Conservation (phyloP, 208 protist species). For the Naegleria fowleri region DNA sequence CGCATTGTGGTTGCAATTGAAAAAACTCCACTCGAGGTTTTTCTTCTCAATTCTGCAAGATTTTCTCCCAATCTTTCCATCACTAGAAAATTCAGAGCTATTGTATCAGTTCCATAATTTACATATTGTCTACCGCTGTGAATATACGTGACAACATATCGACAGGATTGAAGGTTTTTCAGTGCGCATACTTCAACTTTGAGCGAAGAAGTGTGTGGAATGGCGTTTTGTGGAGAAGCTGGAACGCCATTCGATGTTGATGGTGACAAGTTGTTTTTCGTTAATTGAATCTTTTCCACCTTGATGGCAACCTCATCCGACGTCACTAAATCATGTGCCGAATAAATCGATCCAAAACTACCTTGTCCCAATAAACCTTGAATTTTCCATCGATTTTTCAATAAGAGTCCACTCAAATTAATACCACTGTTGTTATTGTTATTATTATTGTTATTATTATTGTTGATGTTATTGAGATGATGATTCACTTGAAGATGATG, state of each 20-base stretch:
- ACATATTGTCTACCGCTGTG: slow-evolving; percentile 69
- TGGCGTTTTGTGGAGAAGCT: neutral
- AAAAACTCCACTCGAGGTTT: slow-evolving; percentile 67
- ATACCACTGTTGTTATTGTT: neutral
- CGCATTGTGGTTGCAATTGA: slow-evolving; percentile 78
- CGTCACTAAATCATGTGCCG: slow-evolving; percentile 45
- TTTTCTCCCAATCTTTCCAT: slow-evolving; percentile 94
- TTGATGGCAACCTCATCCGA: slow-evolving; percentile 81
- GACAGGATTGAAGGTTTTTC: slow-evolving; percentile 69
- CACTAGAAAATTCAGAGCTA: slow-evolving; percentile 84
- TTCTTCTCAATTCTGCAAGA: slow-evolving; percentile 84
- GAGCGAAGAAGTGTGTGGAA: neutral
- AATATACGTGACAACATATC: slow-evolving; percentile 83
- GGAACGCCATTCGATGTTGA: slow-evolving; percentile 62
- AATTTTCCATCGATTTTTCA: slow-evolving; percentile 1
- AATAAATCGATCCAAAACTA: slow-evolving; percentile 35
- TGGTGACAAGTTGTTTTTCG: slow-evolving; percentile 69
- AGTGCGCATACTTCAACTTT: neutral
- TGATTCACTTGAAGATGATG: no score
- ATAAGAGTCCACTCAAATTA: neutral
- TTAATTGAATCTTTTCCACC: slow-evolving; percentile 80
- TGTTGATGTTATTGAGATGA: no score
- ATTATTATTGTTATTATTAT: no score
- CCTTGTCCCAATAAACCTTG: neutral
- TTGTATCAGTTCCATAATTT: neutral